These are phyloP conservation scores for Comarum palustre DNA, from an alignment of 306 rosid species.

Conservation along the genomic window DNA sequence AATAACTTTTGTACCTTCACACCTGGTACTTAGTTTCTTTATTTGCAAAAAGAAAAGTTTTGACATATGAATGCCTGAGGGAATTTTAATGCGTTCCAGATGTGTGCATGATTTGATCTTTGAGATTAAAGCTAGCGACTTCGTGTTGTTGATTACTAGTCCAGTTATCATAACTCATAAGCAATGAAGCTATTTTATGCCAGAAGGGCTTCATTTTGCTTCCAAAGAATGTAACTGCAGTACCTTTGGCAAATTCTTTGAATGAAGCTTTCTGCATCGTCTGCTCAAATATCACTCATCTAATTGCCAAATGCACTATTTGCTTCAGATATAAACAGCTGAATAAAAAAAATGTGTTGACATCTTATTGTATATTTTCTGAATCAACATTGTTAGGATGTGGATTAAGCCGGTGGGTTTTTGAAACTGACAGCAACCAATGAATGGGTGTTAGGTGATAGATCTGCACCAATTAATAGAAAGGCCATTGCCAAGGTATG, in stretches of 20 bases:
- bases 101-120: not conserved
- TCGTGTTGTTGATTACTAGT: not conserved
- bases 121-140: conserved; percentile 6
- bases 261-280: conserved; percentile 4
- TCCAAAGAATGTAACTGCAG: not conserved
- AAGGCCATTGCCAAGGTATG: conserved; percentile 63
- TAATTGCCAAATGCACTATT: conserved; percentile 11
- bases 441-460: conserved; percentile 72
- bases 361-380: not conserved
- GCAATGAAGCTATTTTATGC: not conserved
- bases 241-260: not conserved
- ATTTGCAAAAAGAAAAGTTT: conserved; percentile 5
- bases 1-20: not conserved
- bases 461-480: conserved; percentile 62
- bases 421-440: conserved; percentile 65
- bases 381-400: conserved; percentile 41
- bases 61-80: not conserved
- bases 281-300: not conserved
- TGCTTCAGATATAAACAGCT: not conserved
- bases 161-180: not conserved
- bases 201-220: not conserved
- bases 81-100: not conserved
- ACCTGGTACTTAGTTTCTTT: conserved; percentile 1
- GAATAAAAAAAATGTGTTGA: conserved; percentile 20
- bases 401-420: conserved; percentile 50